Evolutionary conservation across 805 yeast genomes (phyloP).

Genomic region (Metschnikowia vanudenii): DNA sequence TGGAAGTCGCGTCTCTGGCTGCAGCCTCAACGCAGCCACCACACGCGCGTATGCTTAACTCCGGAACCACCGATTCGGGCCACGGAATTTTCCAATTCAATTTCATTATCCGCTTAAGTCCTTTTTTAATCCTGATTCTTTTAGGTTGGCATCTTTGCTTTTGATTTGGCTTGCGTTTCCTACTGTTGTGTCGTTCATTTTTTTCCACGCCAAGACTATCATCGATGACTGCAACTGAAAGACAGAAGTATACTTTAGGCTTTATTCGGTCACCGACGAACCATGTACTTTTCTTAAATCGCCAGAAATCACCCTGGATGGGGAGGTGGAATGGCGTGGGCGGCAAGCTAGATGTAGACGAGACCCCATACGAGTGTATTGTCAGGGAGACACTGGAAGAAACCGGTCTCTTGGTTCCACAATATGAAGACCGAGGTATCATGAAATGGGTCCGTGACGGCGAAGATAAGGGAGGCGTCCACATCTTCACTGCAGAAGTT

Average conservation of each 20-base stretch:
- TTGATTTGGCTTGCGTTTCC: no score
- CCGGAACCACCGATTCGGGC: no score
- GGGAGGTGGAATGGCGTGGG: constrained; percentile 50
- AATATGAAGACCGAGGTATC: constrained; percentile 33
- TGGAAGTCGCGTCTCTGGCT: neutral
- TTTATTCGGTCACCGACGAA: constrained; percentile 31
- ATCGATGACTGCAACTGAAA: constrained; percentile 9
- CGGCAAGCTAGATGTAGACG: constrained; percentile 38
- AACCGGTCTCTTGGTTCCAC: constrained; percentile 34
- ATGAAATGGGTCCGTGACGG: constrained; percentile 33
- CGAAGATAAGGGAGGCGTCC: constrained; percentile 35
- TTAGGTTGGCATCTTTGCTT: no score
- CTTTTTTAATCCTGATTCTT: no score
- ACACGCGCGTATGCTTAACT: neutral
- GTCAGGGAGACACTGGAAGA: constrained; percentile 43
- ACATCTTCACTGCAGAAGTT: constrained; percentile 39
- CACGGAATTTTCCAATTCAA: no score
- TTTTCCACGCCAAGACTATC: neutral
- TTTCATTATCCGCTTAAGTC: no score
- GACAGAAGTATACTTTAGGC: constrained; percentile 26
- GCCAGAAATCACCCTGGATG: constrained; percentile 47
- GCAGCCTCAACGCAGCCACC: neutral
- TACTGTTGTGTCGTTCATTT: neutral
- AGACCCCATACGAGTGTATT: constrained; percentile 40
- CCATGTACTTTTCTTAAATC: constrained; percentile 35